Conservation (phyloP, 257 asterid genomes). For the Ajuga chamaepitys region DNA sequence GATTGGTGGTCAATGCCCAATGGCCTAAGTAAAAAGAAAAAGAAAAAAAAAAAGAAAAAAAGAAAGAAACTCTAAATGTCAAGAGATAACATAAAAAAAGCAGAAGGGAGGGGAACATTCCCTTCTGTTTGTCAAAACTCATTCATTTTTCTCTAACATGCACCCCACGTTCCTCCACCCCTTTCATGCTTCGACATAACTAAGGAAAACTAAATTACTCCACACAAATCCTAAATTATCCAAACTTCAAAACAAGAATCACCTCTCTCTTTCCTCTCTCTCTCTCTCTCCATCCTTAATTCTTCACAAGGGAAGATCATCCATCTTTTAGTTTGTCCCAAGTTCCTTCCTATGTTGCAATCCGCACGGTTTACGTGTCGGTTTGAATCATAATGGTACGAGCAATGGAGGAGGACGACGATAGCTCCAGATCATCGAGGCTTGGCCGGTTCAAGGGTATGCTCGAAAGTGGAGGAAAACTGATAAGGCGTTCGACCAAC, state of each 20-base stretch:
- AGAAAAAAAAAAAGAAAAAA: neutral
- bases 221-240: neutral
- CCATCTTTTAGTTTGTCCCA: neutral
- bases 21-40: neutral
- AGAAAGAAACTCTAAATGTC: neutral
- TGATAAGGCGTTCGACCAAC: slow-evolving; percentile 9
- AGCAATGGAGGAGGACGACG: slow-evolving; percentile 37
- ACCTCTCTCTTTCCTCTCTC: neutral
- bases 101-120: slow-evolving; percentile 8
- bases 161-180: slow-evolving; percentile 37
- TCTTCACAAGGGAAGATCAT: neutral
- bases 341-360: neutral
- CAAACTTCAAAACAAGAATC: neutral
- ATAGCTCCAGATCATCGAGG: slow-evolving; percentile 16
- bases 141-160: slow-evolving; percentile 15
- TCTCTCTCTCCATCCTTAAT: neutral
- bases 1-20: neutral
- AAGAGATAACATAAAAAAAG: neutral
- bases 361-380: neutral
- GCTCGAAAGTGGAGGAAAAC: slow-evolving; percentile 22
- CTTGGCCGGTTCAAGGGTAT: slow-evolving; percentile 23
- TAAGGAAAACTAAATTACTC: neutral
- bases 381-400: slow-evolving; percentile 2
- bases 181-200: slow-evolving; percentile 10
- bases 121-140: slow-evolving; percentile 8